Percentiles rank a stretch among this genome's conserved stretches.
phyloP scores from a whole-genome alignment of 441 rosid species.

The Populus hybrid region DNA sequence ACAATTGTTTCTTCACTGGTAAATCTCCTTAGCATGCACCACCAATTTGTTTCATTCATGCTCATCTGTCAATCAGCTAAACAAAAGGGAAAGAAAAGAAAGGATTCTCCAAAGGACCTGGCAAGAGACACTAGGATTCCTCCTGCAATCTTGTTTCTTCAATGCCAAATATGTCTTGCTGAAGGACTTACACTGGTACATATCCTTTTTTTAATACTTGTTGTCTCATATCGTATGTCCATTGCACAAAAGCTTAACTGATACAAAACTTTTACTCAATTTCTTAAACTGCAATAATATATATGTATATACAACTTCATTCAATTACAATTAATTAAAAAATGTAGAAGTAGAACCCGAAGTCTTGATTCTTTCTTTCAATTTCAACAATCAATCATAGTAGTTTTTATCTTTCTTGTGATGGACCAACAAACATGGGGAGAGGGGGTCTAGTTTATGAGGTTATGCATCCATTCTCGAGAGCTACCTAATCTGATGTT shows the following conservation, averaged over 20 bases:
- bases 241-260: not conserved
- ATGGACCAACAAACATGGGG: not conserved
- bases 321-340: not conserved
- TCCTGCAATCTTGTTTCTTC: slow-evolving; percentile 70
- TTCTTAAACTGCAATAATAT: not conserved
- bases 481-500: not conserved
- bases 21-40: not conserved
- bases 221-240: not conserved
- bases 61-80: slow-evolving; percentile 51
- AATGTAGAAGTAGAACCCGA: not conserved
- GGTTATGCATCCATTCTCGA: not conserved
- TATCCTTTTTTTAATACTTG: not conserved
- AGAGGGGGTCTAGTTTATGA: not conserved
- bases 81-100: slow-evolving; percentile 75
- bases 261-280: too few species aligned
- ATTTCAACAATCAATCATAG: not conserved
- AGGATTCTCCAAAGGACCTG: slow-evolving; percentile 59
- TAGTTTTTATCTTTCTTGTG: not conserved
- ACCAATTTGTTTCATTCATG: not conserved
- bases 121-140: slow-evolving; percentile 65
- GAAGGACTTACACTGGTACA: slow-evolving; percentile 89
- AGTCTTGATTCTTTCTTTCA: not conserved
- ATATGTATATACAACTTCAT: not conserved
- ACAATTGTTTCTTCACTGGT: not conserved
- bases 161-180: slow-evolving; percentile 78